Conservation (phyloP, 345 rosid genomes). For the Diplotaxis tenuifolia region DNA sequence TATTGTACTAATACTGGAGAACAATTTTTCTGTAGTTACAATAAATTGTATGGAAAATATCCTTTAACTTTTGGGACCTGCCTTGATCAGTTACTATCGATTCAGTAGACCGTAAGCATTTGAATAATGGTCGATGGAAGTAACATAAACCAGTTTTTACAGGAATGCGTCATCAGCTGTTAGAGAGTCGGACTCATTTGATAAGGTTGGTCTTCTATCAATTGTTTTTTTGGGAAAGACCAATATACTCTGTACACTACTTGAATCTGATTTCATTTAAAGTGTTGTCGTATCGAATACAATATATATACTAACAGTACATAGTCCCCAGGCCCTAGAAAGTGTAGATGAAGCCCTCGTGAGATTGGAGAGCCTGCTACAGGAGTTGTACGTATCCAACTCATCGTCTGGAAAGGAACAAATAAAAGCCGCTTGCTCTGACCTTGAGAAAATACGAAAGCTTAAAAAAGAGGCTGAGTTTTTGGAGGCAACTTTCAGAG, state of each 20-base stretch:
- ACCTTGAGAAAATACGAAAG: slow-evolving; percentile 95
- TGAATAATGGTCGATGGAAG: slow-evolving; percentile 27
- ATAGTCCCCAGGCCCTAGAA: slow-evolving; percentile 70
- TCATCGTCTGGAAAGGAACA: slow-evolving; percentile 82
- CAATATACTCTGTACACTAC: not conserved
- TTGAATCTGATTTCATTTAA: slow-evolving; percentile 12
- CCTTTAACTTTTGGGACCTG: slow-evolving; percentile 13
- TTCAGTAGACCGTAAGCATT: not conserved
- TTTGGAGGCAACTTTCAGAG: slow-evolving; percentile 91
- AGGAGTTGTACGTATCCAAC: slow-evolving; percentile 75
- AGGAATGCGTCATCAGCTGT: slow-evolving; percentile 41
- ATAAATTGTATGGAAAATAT: slow-evolving; percentile 5
- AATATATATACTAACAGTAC: slow-evolving; percentile 15
- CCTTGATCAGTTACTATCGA: not conserved
- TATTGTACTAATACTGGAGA: slow-evolving; percentile 10
- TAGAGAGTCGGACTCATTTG: slow-evolving; percentile 70
- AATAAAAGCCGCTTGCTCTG: slow-evolving; percentile 93
- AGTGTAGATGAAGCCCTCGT: slow-evolving; percentile 87
- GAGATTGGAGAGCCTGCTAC: slow-evolving; percentile 79
- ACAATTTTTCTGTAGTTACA: not conserved
- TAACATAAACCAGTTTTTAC: slow-evolving; percentile 31
- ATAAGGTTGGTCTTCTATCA: slow-evolving; percentile 54
- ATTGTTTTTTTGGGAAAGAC: not conserved
- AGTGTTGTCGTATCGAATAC: slow-evolving; percentile 17
- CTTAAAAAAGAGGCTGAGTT: slow-evolving; percentile 98